phyloP scores from a whole-genome alignment of 352 stramenopile species.

The Thraustochytrium sp. region DNA sequence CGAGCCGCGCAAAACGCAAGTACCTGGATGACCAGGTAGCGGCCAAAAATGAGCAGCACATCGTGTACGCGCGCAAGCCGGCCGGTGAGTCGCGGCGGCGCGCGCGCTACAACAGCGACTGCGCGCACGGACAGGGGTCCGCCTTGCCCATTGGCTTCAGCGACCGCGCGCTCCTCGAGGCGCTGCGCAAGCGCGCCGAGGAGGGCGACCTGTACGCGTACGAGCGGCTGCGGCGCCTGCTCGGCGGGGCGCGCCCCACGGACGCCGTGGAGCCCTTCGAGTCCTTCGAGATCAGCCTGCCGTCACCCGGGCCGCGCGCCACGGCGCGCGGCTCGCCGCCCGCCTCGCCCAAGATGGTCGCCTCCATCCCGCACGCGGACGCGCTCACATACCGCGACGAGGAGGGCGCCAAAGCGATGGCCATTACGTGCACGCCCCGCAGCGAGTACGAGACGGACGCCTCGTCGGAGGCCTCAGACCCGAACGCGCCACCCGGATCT shows the following conservation, averaged over 20 bases:
- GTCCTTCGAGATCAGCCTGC: neutral
- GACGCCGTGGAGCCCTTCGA: neutral
- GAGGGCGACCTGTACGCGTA: neutral
- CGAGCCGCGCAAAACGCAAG: conserved; percentile 12
- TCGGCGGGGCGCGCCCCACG: neutral
- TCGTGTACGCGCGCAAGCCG: neutral
- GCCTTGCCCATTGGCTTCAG: conserved; percentile 1
- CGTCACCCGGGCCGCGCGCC: neutral
- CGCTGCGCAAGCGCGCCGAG: neutral
- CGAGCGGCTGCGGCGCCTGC: neutral
- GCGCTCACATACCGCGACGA: neutral
- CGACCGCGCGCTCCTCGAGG: conserved; percentile 1
- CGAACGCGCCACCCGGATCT: neutral
- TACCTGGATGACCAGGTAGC: conserved; percentile 2
- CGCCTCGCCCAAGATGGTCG: neutral
- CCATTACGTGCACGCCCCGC: conserved; percentile 9
- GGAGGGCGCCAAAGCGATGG: neutral
- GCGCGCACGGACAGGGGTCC: neutral
- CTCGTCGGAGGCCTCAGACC: neutral
- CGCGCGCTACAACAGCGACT: neutral
- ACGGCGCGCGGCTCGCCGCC: neutral
- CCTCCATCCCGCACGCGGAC: neutral
- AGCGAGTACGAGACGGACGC: neutral
- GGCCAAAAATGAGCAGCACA: neutral
- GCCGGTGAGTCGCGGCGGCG: neutral